These are phyloP conservation scores for Apium graveolens DNA, from an alignment of 129 eudicot genomes.

Conservation along the genomic window DNA sequence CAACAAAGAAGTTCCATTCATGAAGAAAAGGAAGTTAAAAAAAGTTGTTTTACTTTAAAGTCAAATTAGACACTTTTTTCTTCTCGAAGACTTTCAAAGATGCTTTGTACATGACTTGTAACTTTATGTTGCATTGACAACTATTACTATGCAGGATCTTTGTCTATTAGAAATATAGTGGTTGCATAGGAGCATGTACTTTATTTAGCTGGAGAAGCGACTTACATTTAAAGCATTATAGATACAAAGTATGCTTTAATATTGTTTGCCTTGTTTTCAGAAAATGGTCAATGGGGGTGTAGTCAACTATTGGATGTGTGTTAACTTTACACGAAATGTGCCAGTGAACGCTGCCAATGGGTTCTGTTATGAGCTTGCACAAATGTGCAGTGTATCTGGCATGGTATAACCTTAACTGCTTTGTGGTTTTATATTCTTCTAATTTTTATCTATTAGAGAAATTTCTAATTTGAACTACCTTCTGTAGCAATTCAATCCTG, in stretches of 20 bases:
- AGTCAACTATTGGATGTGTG: slow-evolving; percentile 65
- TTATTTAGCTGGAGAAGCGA: no score
- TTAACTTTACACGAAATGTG: slow-evolving; percentile 64
- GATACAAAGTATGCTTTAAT: background rate
- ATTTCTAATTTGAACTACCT: background rate
- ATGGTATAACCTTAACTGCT: slow-evolving; percentile 43
- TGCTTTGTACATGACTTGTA: no score
- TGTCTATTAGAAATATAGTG: no score
- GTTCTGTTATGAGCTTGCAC: slow-evolving; percentile 81
- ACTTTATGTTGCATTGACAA: no score
- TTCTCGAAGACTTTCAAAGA: no score
- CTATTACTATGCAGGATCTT: no score
- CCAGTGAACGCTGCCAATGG: slow-evolving; percentile 52
- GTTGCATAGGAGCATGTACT: no score
- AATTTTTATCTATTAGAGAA: background rate
- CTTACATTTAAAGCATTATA: no score
- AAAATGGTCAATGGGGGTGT: slow-evolving; percentile 85
- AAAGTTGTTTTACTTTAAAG: no score
- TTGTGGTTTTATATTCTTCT: background rate
- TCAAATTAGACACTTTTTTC: no score
- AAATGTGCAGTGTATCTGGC: slow-evolving; percentile 78
- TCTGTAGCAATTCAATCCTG: slow-evolving; percentile 52
- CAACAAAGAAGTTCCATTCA: no score
- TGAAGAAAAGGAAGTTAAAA: no score
- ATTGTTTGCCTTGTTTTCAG: slow-evolving; percentile 27